Conservation (phyloP, 2,329 filamentous ascomycete genomes). For the Microcyclosporella mali region DNA sequence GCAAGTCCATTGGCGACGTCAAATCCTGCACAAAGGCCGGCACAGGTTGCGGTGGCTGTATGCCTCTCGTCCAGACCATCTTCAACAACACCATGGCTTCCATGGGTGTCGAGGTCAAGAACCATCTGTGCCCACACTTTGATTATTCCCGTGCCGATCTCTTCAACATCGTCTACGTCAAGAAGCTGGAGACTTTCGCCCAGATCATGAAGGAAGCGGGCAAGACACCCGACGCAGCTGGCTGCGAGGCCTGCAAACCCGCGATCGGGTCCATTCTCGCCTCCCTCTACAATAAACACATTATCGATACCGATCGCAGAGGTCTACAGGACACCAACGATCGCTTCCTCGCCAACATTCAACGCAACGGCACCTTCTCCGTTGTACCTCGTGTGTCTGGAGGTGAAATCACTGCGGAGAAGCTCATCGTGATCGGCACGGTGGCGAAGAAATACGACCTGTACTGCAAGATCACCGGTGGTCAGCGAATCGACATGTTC, state of each 20-base stretch:
- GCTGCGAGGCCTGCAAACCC: slow-evolving; percentile 84
- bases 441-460: slow-evolving; percentile 78
- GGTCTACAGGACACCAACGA: slow-evolving; percentile 90
- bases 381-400: slow-evolving; percentile 77
- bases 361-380: slow-evolving; percentile 84
- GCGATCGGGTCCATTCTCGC: slow-evolving; percentile 73
- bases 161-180: slow-evolving; percentile 84
- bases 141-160: slow-evolving; percentile 76
- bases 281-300: slow-evolving; percentile 74
- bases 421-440: slow-evolving; percentile 73
- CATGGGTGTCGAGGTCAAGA: slow-evolving; percentile 82
- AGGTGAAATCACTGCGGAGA: slow-evolving; percentile 82
- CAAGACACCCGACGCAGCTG: slow-evolving; percentile 63
- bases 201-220: slow-evolving; percentile 76
- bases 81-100: slow-evolving; percentile 83
- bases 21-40: slow-evolving; percentile 90
- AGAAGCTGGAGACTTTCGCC: slow-evolving; percentile 63
- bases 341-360: slow-evolving; percentile 79
- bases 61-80: slow-evolving; percentile 81
- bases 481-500: slow-evolving; percentile 89
- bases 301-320: slow-evolving; percentile 64
- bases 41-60: slow-evolving; percentile 82
- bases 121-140: slow-evolving; percentile 80
- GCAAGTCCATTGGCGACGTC: slow-evolving; percentile 73
- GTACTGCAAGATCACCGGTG: slow-evolving; percentile 89